Evolutionary conservation across 164 flowering plant species (phyloP).

Genomic region (Aristolochia californica): DNA sequence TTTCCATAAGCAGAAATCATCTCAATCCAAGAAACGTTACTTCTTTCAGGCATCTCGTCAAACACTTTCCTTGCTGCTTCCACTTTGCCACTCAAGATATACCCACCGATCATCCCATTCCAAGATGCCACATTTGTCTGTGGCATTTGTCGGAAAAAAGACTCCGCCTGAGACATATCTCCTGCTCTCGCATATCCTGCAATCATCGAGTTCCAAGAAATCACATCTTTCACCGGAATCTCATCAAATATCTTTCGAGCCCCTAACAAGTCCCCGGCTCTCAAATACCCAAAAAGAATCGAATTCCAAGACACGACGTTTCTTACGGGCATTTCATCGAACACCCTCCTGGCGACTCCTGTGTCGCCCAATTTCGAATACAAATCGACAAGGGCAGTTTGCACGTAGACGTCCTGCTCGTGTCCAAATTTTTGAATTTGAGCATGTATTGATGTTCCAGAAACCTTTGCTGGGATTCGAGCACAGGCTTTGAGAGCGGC

Average conservation of each 20-base stretch:
- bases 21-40: constrained; percentile 28
- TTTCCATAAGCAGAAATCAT: constrained; percentile 35
- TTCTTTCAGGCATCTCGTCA: constrained; percentile 30
- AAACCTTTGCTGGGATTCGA: constrained; percentile 7
- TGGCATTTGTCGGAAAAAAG: constrained; percentile 29
- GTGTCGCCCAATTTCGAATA: constrained; percentile 28
- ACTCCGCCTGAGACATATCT: constrained; percentile 19
- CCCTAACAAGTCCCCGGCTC: constrained; percentile 15
- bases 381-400: constrained; percentile 29
- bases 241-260: constrained; percentile 23
- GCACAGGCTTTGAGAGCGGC: constrained; percentile 31
- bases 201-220: constrained; percentile 39
- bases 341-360: constrained; percentile 21
- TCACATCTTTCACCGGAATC: constrained; percentile 26
- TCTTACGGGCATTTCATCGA: constrained; percentile 27
- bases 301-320: constrained; percentile 43
- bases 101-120: constrained; percentile 35
- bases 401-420: constrained; percentile 24
- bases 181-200: constrained; percentile 24
- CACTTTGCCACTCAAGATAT: constrained; percentile 20
- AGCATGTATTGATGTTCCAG: constrained; percentile 23
- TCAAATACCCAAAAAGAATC: constrained; percentile 25
- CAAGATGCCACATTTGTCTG: constrained; percentile 27
- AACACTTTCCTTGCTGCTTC: constrained; percentile 23
- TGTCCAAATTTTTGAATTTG: constrained; percentile 25